Percentiles rank a stretch among this genome's conserved stretches.
Evolutionary conservation across 345 rosid species (phyloP).

Genomic region (Eucalyptus erythrocorys): DNA sequence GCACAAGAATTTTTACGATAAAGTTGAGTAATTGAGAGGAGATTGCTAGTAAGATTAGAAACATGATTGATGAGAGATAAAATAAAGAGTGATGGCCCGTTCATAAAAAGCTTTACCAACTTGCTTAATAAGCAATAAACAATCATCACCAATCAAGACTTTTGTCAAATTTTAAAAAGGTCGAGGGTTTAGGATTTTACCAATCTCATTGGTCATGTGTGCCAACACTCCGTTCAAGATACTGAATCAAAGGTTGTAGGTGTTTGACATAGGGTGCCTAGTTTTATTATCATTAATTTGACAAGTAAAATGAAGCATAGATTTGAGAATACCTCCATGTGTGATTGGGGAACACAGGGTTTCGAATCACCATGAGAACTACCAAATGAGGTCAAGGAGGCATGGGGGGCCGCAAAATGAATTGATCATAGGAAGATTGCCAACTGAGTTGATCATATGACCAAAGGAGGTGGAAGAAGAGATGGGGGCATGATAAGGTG

Average conservation of each 20-base stretch:
- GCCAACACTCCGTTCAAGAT: neutral
- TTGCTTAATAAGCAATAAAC: too few relatives aligned
- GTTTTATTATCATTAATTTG: neutral
- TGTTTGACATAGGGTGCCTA: neutral
- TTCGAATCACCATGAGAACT: neutral
- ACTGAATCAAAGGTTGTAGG: neutral
- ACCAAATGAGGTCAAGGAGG: too few relatives aligned
- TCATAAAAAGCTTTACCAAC: too few relatives aligned
- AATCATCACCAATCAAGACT: neutral
- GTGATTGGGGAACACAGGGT: neutral
- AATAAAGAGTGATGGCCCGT: too few relatives aligned
- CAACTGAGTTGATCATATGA: accelerated
- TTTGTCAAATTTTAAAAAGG: neutral
- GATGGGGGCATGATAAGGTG: too few relatives aligned
- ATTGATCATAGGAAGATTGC: too few relatives aligned
- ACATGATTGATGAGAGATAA: too few relatives aligned
- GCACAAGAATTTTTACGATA: accelerated
- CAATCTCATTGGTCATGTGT: neutral
- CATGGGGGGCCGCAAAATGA: too few relatives aligned
- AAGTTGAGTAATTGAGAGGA: too few relatives aligned
- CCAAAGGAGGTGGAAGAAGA: too few relatives aligned
- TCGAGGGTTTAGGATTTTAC: neutral
- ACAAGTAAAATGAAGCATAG: neutral
- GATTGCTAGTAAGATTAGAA: too few relatives aligned
- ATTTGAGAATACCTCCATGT: neutral